Evolutionary conservation across 163 green algal genomes (phyloP), one percentile per base, ranked within the genome.

Genomic region (Scenedesmus sp.): DNA sequence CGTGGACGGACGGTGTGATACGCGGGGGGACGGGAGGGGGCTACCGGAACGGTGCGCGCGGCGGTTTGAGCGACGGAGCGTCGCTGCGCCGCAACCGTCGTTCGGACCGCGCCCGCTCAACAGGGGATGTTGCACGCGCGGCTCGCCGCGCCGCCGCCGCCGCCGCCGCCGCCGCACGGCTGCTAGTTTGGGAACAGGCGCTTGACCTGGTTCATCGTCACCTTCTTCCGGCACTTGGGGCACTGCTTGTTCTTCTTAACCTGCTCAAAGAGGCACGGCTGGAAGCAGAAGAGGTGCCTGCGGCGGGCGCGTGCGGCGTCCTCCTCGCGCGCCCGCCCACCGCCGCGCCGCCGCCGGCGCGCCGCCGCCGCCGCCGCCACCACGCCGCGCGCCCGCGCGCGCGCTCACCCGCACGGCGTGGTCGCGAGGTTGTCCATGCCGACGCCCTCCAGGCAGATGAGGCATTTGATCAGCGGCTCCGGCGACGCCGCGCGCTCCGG

Each of bases 261-360:
- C 22, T 53, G 62, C 29, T 67, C 75, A 3, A 48, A 11, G 0
- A 89, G 33, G 72, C 84, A 89, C n/a, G n/a, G n/a, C 3, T 54
- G n/a, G n/a, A 73, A 60, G 73, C 84, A 89, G 69, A 87, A 89
- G 2, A 87, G 67, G 65, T 89, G 84, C 80, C 84, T 84, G 74
- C 36, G 28, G 63, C 44, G 42, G 56, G 47, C 26, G 39, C 42
- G 39, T 58, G 36, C 36, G 33, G 39, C 47, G 18, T 18, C 64
- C 10, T 60, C 6, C 36, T 22, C 47, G 45, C 11, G n/a, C 13
- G 4, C 36, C 34, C 9, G 44, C 18, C 50, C 44, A 13, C 70
- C 67, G 53, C 36, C 56, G n/a, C 67, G 51, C 2, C 53, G 7
- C 5, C 53, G 10, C 6, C 22, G 7, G 53, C n/a, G 6, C 10